These are phyloP conservation scores for Dentipellis sp. DNA, from an alignment of 768 basidiomycete genomes.

Conservation along the genomic window DNA sequence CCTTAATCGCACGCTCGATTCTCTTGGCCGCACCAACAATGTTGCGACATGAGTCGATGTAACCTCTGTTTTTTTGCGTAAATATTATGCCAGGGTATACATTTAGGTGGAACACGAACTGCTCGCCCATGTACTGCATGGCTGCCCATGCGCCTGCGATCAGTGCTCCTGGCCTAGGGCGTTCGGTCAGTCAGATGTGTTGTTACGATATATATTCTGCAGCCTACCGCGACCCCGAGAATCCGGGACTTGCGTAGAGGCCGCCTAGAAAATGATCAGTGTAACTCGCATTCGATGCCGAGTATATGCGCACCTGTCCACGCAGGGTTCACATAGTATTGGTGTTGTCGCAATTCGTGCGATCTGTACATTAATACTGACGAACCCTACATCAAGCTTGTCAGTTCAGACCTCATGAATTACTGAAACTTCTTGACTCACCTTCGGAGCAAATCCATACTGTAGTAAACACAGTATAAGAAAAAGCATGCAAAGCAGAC, in stretches of 20 bases:
- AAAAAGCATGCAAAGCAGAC: constrained; percentile 6
- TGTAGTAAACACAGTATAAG: constrained; percentile 20
- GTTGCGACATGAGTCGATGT: constrained; percentile 71
- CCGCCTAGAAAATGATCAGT: constrained; percentile 41
- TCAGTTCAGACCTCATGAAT: not conserved
- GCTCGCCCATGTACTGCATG: constrained; percentile 85
- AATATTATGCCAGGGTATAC: not conserved
- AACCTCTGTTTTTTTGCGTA: constrained; percentile 47
- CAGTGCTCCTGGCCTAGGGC: constrained; percentile 48
- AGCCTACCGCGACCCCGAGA: constrained; percentile 81
- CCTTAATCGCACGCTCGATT: constrained; percentile 58
- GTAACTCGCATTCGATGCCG: constrained; percentile 6
- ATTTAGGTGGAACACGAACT: constrained; percentile 37
- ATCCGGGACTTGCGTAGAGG: constrained; percentile 82
- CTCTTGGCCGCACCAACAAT: constrained; percentile 70
- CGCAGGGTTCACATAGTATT: constrained; percentile 77
- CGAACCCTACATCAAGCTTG: constrained; percentile 45
- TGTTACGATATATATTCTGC: not conserved
- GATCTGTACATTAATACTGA: constrained; percentile 94
- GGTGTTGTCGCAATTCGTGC: constrained; percentile 63
- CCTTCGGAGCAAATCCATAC: constrained; percentile 95
- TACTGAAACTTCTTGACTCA: constrained; percentile 16
- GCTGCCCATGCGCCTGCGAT: constrained; percentile 97
- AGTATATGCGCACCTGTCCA: constrained; percentile 54
- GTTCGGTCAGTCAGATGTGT: not conserved